Evolutionary conservation across 2,329 filamentous ascomycete species (phyloP), one percentile per base, ranked within the genome.

Genomic region (Pestalotiopsis sp.): DNA sequence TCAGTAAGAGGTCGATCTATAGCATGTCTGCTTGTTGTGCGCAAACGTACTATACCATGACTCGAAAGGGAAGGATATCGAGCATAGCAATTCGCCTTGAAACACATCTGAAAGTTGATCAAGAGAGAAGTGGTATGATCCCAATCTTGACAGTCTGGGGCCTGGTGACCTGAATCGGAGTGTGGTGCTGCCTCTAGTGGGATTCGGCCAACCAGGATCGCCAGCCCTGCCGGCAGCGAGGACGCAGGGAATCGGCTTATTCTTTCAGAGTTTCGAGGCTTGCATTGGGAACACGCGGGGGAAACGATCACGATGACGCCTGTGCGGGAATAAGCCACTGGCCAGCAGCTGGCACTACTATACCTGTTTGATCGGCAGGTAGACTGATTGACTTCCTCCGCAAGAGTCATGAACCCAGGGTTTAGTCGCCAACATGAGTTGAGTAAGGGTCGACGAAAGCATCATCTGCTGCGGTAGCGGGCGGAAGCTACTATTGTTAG

Each of bases 401-500:
- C 58, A 39, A 62, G 57, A 62, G 31, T 62, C 59, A 62, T 62
- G 59, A 62, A 39, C 31, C 1, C 59, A 39, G 27, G 25, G 59
- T 31, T 36, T 61, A 27, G 59, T 62, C 31, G 27, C 59, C 31
- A 62, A 62, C 25, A 4, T n/a, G 25, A 25, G 23, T 59, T 39
- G 20, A 20, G 31, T 36, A 39, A 11, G 59, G 27, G 36, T 62
- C 38, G 59, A 36, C 41, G 45, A 17, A 20, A 62, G 27, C 17
- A 62, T 62, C 59, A 14, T 27, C 27, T 11, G 59, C 17, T 11
- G 5, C 56, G 14, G 25, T 9, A 36, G 31, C 31, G 31, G 7
- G 5, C 59, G 31, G 31, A 39, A 41, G 36, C 36, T 38, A 62
- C 59, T 62, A 62, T 62, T 62, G 59, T 38, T 62, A 62, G 59